Percentiles rank a stretch among this genome's conserved stretches.
Conservation (phyloP, 1,284 basidiomycete genomes). For the Erythrobasidium hasegawianum region DNA sequence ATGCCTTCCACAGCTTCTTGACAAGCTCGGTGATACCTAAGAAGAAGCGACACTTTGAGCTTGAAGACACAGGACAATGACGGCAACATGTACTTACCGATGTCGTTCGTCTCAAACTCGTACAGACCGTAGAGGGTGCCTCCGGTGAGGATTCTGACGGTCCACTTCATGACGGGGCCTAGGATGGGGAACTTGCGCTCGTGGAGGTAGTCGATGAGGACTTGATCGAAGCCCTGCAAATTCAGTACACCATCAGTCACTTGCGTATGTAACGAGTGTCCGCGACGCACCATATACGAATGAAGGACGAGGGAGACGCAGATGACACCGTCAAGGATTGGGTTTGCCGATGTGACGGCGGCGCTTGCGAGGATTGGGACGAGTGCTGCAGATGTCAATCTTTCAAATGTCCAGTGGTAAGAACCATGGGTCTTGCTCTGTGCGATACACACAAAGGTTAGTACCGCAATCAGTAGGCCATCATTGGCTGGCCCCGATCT, state of each 20-base stretch:
- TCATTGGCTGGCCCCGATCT: slow-evolving; percentile 1
- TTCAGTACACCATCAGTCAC: not conserved
- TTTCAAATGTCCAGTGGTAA: slow-evolving; percentile 97
- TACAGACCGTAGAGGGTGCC: slow-evolving; percentile 87
- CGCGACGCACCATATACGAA: slow-evolving; percentile 74
- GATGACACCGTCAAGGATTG: slow-evolving; percentile 81
- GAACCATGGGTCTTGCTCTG: slow-evolving; percentile 74
- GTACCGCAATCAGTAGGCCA: not conserved
- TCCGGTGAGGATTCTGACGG: slow-evolving; percentile 70
- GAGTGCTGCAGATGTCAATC: slow-evolving; percentile 78
- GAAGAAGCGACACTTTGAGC: slow-evolving; percentile 1
- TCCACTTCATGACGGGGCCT: slow-evolving; percentile 69
- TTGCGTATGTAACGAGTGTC: slow-evolving; percentile 23
- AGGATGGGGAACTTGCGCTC: slow-evolving; percentile 82
- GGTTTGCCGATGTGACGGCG: slow-evolving; percentile 53
- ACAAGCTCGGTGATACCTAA: slow-evolving; percentile 69
- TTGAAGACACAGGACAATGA: slow-evolving; percentile 17
- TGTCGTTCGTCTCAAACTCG: slow-evolving; percentile 95
- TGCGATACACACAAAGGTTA: not conserved
- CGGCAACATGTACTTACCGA: slow-evolving; percentile 59
- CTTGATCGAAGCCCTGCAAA: slow-evolving; percentile 48
- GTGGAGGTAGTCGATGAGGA: slow-evolving; percentile 76
- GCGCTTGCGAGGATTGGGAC: slow-evolving; percentile 68
- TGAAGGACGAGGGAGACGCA: slow-evolving; percentile 85
- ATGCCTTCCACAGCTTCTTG: slow-evolving; percentile 61